phyloP scores from a whole-genome alignment of 805 yeast species.

The Metschnikowia cerradonensis region DNA sequence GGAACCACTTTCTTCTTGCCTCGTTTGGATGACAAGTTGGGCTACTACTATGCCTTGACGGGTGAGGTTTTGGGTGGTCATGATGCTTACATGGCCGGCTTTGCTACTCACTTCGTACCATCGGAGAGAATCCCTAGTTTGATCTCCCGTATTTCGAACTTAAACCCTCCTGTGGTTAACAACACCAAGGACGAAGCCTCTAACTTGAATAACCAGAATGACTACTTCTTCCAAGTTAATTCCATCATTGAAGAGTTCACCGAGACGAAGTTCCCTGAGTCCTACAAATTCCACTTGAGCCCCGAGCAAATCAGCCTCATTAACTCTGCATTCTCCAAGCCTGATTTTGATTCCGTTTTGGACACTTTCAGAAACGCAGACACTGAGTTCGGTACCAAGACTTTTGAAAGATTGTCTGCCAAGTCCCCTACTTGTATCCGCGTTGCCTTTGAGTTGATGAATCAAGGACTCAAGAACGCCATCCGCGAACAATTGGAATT shows the following conservation, averaged over 20 bases:
- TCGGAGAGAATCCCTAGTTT: slow-evolving; percentile 59
- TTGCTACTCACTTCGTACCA: slow-evolving; percentile 87
- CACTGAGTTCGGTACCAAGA: slow-evolving; percentile 60
- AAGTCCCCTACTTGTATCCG: slow-evolving; percentile 80
- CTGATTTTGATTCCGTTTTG: slow-evolving; percentile 53
- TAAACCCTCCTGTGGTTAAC: slow-evolving; percentile 43
- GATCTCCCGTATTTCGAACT: slow-evolving; percentile 58
- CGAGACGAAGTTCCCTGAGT: slow-evolving; percentile 55
- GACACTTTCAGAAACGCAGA: slow-evolving; percentile 50
- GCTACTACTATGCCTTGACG: slow-evolving; percentile 81
- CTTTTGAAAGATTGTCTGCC: slow-evolving; percentile 50
- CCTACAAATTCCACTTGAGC: slow-evolving; percentile 55
- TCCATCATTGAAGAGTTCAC: slow-evolving; percentile 75
- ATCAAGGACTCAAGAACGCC: slow-evolving; percentile 53
- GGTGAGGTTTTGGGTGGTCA: slow-evolving; percentile 74
- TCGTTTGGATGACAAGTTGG: slow-evolving; percentile 74
- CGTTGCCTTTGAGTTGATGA: slow-evolving; percentile 64
- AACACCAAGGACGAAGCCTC: slow-evolving; percentile 22
- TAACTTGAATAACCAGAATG: slow-evolving; percentile 24
- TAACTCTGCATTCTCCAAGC: slow-evolving; percentile 60
- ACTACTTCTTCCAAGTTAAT: slow-evolving; percentile 57
- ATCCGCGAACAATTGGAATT: slow-evolving; percentile 63
- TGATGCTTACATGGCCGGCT: slow-evolving; percentile 79
- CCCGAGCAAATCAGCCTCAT: slow-evolving; percentile 57
- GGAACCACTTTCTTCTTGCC: slow-evolving; percentile 91